A percentile compares a stretch with the other conserved stretches of the same genome.
phyloP scores from a whole-genome alignment of 306 rosid species.

The Dalbergia cochinchinensis region DNA sequence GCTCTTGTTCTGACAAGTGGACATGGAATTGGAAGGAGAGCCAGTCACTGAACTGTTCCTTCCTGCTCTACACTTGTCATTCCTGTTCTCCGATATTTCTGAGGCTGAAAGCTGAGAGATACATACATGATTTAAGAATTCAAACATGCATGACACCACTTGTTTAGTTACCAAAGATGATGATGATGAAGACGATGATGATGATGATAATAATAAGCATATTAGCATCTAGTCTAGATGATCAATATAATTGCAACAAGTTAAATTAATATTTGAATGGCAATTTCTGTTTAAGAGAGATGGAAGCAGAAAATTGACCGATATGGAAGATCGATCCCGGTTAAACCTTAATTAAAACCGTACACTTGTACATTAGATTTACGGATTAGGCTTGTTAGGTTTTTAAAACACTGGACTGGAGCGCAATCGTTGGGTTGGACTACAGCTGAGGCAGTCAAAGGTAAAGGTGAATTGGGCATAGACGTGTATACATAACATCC shows the following conservation, averaged over 20 bases:
- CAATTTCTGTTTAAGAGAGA: background rate
- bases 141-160: too few relatives aligned
- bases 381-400: too few relatives aligned
- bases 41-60: conserved; percentile 58
- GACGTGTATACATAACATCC: background rate
- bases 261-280: background rate
- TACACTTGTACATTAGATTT: too few relatives aligned
- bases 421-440: background rate
- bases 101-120: conserved; percentile 71
- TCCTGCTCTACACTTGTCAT: conserved; percentile 59
- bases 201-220: too few relatives aligned
- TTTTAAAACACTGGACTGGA: background rate
- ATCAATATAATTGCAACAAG: background rate
- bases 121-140: too few relatives aligned
- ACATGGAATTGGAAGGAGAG: conserved; percentile 50
- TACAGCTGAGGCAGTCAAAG: background rate
- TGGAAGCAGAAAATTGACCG: background rate
- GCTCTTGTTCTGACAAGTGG: conserved; percentile 27
- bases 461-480: conserved; percentile 21
- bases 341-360: too few relatives aligned
- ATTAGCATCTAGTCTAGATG: too few relatives aligned
- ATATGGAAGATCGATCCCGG: too few relatives aligned
- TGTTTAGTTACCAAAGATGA: too few relatives aligned
- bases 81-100: conserved; percentile 66
- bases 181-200: too few relatives aligned